Evolutionary conservation across 1,139 yeast species (phyloP), one percentile per base, ranked within the genome.

Genomic region (Lodderomyces orthopsilosis): DNA sequence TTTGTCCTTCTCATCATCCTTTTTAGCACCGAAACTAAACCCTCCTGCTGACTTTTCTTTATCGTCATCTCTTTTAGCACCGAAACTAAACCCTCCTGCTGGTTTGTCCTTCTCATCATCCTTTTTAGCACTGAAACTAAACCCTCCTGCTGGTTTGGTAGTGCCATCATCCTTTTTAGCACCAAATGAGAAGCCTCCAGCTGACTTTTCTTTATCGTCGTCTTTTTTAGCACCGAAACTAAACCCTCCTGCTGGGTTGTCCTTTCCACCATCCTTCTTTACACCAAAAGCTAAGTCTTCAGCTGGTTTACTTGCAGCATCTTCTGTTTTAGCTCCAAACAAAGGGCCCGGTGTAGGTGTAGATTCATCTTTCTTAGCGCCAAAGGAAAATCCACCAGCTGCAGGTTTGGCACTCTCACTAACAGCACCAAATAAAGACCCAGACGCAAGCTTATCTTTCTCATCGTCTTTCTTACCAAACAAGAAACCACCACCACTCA

Each of bases 391-490:
- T 4, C 51, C 49, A 10, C 54, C 51, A 2, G 48, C 52, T 10
- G 56, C 42, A 23, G 40, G 37, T 12, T 36, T 36, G 28, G 49
- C 28, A 8, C 50, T 49, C 36, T 49, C 61, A 13, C 55, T 46
- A 44, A 54, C 55, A 17, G 61, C 52, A 7, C 68, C 68, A 43
- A 61, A 54, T 33, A 32, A 35, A 14, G 38, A 40, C n/a, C 43
- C 46, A 14, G 40, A 13, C 12, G 55, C 48, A 2, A 58, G 51
- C 30, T 53, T 55, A 7, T 34, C 33, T 15, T 33, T 38, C 14
- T 22, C 38, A 43, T 55, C 55, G 42, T 47, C 47, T 40, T 58
- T 61, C n/a, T 61, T 52, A 6, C 71, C 71, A 46, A 63, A 57
- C 35, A 51, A 45, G 13, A 35, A 24, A 12, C 44, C 42, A 17